Evolutionary conservation across 1,284 basidiomycete species (phyloP), one percentile per base, ranked within the genome.

Genomic region (Sphaerobolus stellatus): DNA sequence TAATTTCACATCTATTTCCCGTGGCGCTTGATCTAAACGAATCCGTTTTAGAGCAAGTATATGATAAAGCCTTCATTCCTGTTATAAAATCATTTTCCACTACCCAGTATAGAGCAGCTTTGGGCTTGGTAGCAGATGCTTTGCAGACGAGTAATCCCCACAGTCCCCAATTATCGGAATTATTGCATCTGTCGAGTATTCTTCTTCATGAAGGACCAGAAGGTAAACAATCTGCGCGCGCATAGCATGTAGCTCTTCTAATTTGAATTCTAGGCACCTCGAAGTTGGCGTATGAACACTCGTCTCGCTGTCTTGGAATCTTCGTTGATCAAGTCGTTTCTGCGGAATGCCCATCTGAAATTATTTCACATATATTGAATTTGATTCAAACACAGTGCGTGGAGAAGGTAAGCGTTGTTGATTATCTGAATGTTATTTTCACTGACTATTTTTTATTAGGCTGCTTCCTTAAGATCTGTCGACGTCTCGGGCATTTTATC

Each of bases 401-500:
- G n/a, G 83, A 88, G 51, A 73, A 78, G 57, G 88, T 88, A 59
- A 53, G 79, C n/a, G n/a, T n/a, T n/a, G n/a, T n/a, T 64, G 18
- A 28, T 43, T n/a, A 33, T 40, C 44, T 9, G n/a, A 6, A 20
- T 11, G 22, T 29, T 22, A 16, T 25, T 16, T 22, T 22, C 33
- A 22, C 4, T 16, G 33, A 16, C 29, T 13, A 53, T 61, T 34
- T 27, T 11, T 22, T 55, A 24, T 29, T 61, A 90, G 88, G 85
- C 86, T 44, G 79, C 83, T 3, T 78, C 79, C 7, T 66, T 90
- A 24, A 79, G 84, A n/a, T 68, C 73, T 1, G 59, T 71, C 4
- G 85, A 90, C 59, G 66, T 83, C 2, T 75, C 78, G 6, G 75
- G 71, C 45, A 78, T 86, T 51, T 88, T 82, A 80, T 71, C 77